These are phyloP conservation scores for Pseudogymnoascus sp. DNA, from an alignment of 2,329 filamentous ascomycete genomes.

Conservation along the genomic window DNA sequence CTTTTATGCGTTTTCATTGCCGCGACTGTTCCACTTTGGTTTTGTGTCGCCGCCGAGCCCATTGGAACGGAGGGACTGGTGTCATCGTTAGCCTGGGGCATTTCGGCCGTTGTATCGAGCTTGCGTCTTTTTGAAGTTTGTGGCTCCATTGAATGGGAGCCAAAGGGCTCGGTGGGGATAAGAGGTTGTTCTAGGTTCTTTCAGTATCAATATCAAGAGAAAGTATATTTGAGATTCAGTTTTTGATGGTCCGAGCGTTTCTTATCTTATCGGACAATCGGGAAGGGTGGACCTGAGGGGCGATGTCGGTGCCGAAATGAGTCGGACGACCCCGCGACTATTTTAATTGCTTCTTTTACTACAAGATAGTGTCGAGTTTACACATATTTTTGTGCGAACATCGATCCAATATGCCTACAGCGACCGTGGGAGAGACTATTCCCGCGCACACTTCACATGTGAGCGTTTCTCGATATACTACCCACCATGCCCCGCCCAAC, in stretches of 20 bases:
- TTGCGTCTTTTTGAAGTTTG: slow-evolving; percentile 30
- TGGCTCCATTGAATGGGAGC: slow-evolving; percentile 18
- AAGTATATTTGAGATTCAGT: slow-evolving; percentile 9
- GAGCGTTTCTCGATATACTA: slow-evolving; percentile 18
- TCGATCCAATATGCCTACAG: slow-evolving; percentile 24
- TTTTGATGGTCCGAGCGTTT: slow-evolving; percentile 10
- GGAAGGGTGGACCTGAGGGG: not conserved
- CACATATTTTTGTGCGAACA: slow-evolving; percentile 5
- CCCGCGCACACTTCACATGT: slow-evolving; percentile 31
- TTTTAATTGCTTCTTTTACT: slow-evolving; percentile 10
- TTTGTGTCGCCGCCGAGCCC: slow-evolving; percentile 12
- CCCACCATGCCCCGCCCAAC: slow-evolving; percentile 12
- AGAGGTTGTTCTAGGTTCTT: slow-evolving; percentile 6
- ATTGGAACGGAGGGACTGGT: slow-evolving; percentile 12
- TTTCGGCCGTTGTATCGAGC: slow-evolving; percentile 18
- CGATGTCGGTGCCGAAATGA: slow-evolving; percentile 11
- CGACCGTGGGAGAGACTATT: slow-evolving; percentile 30
- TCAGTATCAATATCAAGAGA: slow-evolving; percentile 2
- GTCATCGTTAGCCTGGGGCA: slow-evolving; percentile 15
- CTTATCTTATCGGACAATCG: slow-evolving; percentile 10
- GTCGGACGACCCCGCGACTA: slow-evolving; percentile 7
- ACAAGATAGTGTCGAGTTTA: not conserved
- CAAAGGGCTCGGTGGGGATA: not conserved
- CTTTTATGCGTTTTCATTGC: slow-evolving; percentile 5
- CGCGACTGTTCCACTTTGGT: slow-evolving; percentile 23